Evolutionary conservation across 176 grass and related monocot genomes (phyloP), one percentile per base, ranked within the genome.

Genomic region (Tillandsia fasciculata): DNA sequence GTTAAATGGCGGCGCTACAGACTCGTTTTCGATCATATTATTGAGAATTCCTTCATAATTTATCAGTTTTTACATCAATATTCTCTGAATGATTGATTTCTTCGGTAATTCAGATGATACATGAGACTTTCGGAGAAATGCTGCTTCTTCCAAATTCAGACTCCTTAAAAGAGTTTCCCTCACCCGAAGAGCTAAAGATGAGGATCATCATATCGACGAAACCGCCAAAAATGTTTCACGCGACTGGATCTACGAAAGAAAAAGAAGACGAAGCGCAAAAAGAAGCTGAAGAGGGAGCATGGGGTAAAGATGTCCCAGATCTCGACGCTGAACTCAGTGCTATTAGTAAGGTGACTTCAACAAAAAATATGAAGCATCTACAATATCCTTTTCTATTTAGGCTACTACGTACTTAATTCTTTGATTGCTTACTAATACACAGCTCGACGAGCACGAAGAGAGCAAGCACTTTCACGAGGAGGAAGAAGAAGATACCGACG

Each of bases 181-280:
- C 91, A 33, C 91, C 91, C 0, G 80, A 96, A 51, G 74, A 79
- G 3, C 83, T 96, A 49, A 88, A 79, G 72, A 63, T 63, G 42
- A 91, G 77, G 77, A 82, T 96, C 58, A 77, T 96, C 65, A 61
- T 96, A 42, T 96, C 91, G 1, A 91, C 91, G 18, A 96, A 96
- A 66, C 75, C 85, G 6, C 91, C 91, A 0, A 96, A 85, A 48
- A 77, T 91, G 80, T 96, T 86, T 48, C 80, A 86, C 26, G 74
- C 88, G n/a, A 68, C 63, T 24, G 87, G 82, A 70, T 70, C 17
- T 13, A 12, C 9, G 51, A 81, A 87, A 74, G 68, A 61, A 52
- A 61, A 18, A 23, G 70, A 72, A 15, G 52, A 79, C 12, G 80
- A 72, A 8, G 11, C 11, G 5, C 63, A 17, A 0, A 78, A 52